phyloP scores from a whole-genome alignment of 2,329 filamentous ascomycete genomes.

The Fusarium nygamai region DNA sequence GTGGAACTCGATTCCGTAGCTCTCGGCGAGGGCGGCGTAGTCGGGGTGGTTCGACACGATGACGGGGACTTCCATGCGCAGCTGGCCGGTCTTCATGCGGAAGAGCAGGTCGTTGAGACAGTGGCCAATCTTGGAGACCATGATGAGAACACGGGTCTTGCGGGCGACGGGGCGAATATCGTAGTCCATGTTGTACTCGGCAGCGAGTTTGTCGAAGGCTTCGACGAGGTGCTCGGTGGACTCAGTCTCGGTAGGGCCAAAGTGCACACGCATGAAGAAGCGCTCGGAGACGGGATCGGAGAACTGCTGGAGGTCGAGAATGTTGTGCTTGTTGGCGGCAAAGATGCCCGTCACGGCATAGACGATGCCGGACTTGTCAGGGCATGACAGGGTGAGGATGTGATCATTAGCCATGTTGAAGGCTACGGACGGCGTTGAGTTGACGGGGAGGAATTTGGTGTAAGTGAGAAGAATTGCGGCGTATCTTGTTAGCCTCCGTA shows the following conservation, averaged over 20 bases:
- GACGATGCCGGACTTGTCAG: conserved; percentile 85
- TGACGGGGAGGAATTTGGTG: background rate
- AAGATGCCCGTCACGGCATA: conserved; percentile 85
- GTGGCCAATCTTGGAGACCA: conserved; percentile 91
- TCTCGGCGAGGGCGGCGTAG: conserved; percentile 72
- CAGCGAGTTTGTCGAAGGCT: conserved; percentile 69
- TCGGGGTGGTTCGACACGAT: conserved; percentile 87
- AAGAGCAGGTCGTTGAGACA: conserved; percentile 87
- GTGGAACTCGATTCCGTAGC: conserved; percentile 81
- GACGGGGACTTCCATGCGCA: conserved; percentile 78
- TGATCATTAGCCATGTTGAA: conserved; percentile 63
- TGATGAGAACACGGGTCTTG: conserved; percentile 82
- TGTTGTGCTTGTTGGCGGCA: conserved; percentile 78
- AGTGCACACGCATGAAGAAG: conserved; percentile 92
- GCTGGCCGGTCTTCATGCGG: conserved; percentile 77
- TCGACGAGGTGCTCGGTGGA: conserved; percentile 62
- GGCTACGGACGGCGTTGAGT: background rate
- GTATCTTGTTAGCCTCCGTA: conserved; percentile 1
- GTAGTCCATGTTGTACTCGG: conserved; percentile 74
- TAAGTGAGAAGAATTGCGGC: conserved; percentile 11
- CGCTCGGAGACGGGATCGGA: conserved; percentile 77
- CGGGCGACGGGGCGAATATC: conserved; percentile 73
- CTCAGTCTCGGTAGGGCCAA: conserved; percentile 65
- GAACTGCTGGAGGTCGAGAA: conserved; percentile 87
- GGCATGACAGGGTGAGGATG: conserved; percentile 84